A percentile compares a stretch with the other conserved stretches of the same genome.
These are phyloP conservation scores for Anisodus tanguticus DNA, from an alignment of 257 asterid species.

Conservation along the genomic window DNA sequence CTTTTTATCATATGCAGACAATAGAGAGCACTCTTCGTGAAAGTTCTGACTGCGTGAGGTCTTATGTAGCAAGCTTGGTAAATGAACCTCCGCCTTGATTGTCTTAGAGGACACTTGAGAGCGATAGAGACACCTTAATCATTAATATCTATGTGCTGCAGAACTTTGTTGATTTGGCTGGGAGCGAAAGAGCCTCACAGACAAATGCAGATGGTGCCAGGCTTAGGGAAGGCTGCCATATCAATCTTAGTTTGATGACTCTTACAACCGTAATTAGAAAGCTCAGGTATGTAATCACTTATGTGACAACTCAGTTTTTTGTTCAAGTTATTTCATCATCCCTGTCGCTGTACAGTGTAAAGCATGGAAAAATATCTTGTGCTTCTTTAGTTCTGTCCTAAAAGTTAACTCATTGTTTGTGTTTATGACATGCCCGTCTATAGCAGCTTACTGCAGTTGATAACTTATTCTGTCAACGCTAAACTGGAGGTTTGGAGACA, in stretches of 20 bases:
- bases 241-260: slow-evolving; percentile 95
- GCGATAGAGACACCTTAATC: background rate
- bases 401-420: background rate
- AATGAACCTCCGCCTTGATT: slow-evolving; percentile 26
- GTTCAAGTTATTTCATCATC: slow-evolving; percentile 16
- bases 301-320: background rate
- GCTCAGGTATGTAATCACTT: slow-evolving; percentile 59
- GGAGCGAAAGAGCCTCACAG: slow-evolving; percentile 94
- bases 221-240: slow-evolving; percentile 97
- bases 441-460: background rate
- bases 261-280: slow-evolving; percentile 92
- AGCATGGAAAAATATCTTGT: background rate
- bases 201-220: slow-evolving; percentile 93
- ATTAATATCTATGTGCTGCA: slow-evolving; percentile 39
- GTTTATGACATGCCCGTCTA: background rate
- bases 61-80: slow-evolving; percentile 96
- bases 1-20: slow-evolving; percentile 63
- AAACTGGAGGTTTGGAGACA: too few relatives aligned
- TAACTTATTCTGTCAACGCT: background rate
- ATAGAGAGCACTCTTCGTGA: slow-evolving; percentile 91
- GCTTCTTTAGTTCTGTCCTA: slow-evolving; percentile 8
- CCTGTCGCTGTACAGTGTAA: background rate
- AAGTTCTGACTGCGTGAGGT: slow-evolving; percentile 85
- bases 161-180: slow-evolving; percentile 97
- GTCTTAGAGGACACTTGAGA: background rate